phyloP scores from a whole-genome alignment of 768 basidiomycete species.

The Lentinula sp. region DNA sequence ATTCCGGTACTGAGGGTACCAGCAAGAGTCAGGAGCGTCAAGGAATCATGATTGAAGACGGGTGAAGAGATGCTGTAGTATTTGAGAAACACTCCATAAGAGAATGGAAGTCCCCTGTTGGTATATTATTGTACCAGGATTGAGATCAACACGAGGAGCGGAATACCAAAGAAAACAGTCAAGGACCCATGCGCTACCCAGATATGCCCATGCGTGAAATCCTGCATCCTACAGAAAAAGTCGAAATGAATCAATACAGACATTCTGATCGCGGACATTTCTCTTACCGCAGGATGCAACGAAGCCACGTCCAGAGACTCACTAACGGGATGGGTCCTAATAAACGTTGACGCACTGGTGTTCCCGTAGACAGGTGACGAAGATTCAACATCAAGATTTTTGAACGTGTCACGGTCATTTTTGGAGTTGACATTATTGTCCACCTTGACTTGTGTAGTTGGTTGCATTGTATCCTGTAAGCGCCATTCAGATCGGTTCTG shows the following conservation, averaged over 20 bases:
- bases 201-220: constrained; percentile 12
- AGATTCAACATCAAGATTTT: neutral
- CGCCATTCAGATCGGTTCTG: neutral
- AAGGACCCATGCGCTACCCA: constrained; percentile 19
- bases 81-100: constrained; percentile 21
- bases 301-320: neutral
- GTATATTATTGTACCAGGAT: neutral
- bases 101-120: constrained; percentile 18
- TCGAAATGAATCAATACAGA: neutral
- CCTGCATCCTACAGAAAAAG: constrained; percentile 2
- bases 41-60: constrained; percentile 10
- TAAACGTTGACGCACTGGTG: neutral
- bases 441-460: neutral
- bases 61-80: constrained; percentile 16
- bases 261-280: neutral
- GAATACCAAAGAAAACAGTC: constrained; percentile 20
- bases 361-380: neutral
- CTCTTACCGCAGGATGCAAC: neutral
- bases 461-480: neutral
- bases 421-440: neutral
- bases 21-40: constrained; percentile 15
- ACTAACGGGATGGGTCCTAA: neutral
- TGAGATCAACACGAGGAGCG: neutral
- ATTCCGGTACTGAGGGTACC: constrained; percentile 18
- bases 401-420: neutral